Evolutionary conservation across 306 rosid species (phyloP), one percentile per base, ranked within the genome.

Genomic region (Senna tora): DNA sequence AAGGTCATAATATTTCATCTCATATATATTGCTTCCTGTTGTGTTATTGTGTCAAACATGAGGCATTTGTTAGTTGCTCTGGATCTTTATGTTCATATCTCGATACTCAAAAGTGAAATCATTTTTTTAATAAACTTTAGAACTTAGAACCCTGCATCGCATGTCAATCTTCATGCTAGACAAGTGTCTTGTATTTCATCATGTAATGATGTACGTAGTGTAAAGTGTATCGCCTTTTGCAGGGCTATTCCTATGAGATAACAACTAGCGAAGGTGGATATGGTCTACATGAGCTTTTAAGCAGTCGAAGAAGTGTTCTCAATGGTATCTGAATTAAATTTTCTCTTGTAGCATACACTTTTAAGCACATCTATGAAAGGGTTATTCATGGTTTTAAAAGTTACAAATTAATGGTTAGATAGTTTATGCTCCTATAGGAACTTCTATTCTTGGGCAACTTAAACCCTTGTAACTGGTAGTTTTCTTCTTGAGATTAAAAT

Each of bases 221-320:
- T 51, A 28, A 20, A 75, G 12, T 17, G 4, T 67, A 22, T n/a
- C n/a, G n/a, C 60, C 59, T 72, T 65, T 78, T 83, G 46, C 75
- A 92, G 98, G 98, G 96, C 28, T 92, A 92, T 85, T 75, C 92
- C 42, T 86, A 94, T 92, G 98, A 92, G 81, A 92, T 92, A 75
- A 92, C 94, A 34, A 92, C 98, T 5, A 52, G 25, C 7, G 96
- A 89, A 80, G 96, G 94, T 51, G 98, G 96, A 76, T 76, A 74
- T 77, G 96, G 94, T 72, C 88, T 89, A 39, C 82, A 92, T 54
- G 92, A 77, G 9, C 80, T 92, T 32, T 49, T 92, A 75, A 71
- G 80, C 63, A 85, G 89, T 55, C 84, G 98, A 76, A 76, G 64
- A 76, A 86, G 93, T 67, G 84, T 92, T 74, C 83, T 92, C 56